Conservation (phyloP, 2,329 filamentous ascomycete species). For the Chalara sp. region DNA sequence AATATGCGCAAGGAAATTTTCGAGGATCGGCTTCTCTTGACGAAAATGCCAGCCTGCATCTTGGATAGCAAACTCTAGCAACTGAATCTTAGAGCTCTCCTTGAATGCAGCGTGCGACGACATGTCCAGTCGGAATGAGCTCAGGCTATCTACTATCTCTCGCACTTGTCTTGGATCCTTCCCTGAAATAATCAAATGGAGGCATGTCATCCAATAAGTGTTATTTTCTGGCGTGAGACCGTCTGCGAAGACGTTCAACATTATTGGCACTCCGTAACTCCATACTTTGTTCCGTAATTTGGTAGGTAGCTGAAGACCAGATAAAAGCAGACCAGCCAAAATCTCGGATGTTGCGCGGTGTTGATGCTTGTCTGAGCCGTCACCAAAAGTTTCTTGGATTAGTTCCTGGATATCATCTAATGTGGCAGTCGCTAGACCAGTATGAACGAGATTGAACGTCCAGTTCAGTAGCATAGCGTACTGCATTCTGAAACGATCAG, state of each 20-base stretch:
- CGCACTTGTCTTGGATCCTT: slow-evolving; percentile 85
- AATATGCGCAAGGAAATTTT: slow-evolving; percentile 84
- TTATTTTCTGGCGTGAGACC: slow-evolving; percentile 91
- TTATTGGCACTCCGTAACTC: slow-evolving; percentile 84
- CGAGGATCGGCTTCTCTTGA: slow-evolving; percentile 75
- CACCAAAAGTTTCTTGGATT: slow-evolving; percentile 70
- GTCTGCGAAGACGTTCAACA: slow-evolving; percentile 81
- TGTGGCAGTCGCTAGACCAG: slow-evolving; percentile 67
- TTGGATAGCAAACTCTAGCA: slow-evolving; percentile 80
- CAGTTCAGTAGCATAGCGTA: slow-evolving; percentile 84
- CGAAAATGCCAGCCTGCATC: slow-evolving; percentile 97
- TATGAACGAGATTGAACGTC: slow-evolving; percentile 82
- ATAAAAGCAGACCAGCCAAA: slow-evolving; percentile 74
- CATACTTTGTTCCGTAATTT: slow-evolving; percentile 72
- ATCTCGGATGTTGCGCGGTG: slow-evolving; percentile 95
- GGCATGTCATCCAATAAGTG: slow-evolving; percentile 88
- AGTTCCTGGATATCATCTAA: slow-evolving; percentile 86
- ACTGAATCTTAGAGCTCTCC: slow-evolving; percentile 90
- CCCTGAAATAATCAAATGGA: slow-evolving; percentile 81
- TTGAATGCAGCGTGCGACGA: slow-evolving; percentile 96
- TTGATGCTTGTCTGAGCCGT: slow-evolving; percentile 95
- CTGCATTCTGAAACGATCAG: slow-evolving; percentile 85
- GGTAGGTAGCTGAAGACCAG: slow-evolving; percentile 69
- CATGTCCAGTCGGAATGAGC: slow-evolving; percentile 87
- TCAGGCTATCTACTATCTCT: slow-evolving; percentile 77